Evolutionary conservation across 495 filamentous ascomycete genomes (phyloP).

Genomic region (Xylaria longipes): DNA sequence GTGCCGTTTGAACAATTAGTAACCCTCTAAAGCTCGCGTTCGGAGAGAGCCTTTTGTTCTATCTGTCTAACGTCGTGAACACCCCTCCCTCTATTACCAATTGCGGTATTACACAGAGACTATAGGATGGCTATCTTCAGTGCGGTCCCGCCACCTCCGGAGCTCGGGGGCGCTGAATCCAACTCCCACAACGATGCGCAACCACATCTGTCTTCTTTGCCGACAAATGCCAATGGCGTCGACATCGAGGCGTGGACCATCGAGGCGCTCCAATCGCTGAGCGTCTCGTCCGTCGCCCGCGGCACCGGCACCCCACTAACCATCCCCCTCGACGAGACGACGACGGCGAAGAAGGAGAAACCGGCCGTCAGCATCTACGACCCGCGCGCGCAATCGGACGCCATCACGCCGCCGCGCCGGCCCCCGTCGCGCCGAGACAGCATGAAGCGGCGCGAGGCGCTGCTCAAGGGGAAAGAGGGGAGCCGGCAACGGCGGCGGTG

Average conservation of each 20-base stretch:
- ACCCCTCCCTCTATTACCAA: neutral
- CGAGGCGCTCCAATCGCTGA: conserved; percentile 56
- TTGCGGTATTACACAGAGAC: neutral
- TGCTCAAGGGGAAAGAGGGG: conserved; percentile 94
- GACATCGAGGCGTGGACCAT: conserved; percentile 59
- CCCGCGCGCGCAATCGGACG: conserved; percentile 32
- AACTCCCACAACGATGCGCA: conserved; percentile 22
- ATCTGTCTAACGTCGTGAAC: neutral
- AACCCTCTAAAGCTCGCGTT: neutral
- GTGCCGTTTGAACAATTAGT: neutral
- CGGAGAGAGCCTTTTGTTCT: neutral
- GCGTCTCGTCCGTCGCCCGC: conserved; percentile 51
- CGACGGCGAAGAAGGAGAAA: conserved; percentile 24
- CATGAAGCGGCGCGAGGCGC: conserved; percentile 65
- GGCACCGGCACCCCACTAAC: conserved; percentile 52
- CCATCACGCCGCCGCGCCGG: conserved; percentile 42
- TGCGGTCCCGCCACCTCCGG: conserved; percentile 48
- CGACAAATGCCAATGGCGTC: conserved; percentile 31
- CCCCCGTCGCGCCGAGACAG: conserved; percentile 52
- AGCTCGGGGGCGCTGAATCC: conserved; percentile 20
- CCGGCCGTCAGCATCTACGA: conserved; percentile 36
- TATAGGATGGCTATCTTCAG: conserved; percentile 45
- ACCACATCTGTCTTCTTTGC: conserved; percentile 10
- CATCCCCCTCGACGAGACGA: conserved; percentile 52
- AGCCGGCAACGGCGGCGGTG: conserved; percentile 84